Base-by-base conservation (phyloP, 108 stramenopile genomes). In the Pseudonitzschia multiseries region DNA sequence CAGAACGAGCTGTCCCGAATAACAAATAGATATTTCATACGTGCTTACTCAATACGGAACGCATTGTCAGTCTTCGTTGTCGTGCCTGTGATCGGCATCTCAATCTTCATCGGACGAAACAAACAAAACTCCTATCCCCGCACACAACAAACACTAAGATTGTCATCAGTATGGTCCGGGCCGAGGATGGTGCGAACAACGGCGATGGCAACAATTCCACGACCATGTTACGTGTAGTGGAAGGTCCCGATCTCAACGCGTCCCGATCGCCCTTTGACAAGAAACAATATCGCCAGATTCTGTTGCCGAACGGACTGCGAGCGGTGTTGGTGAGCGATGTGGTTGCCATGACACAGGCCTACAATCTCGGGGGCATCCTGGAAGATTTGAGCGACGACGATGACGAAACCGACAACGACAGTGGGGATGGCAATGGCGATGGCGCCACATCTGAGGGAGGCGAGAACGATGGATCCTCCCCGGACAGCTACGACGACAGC, bases 221-320 rank as follows among this genome's bases (percentile, higher is more conserved):
- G n/a, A n/a, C n/a, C n/a, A n/a, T 12, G 9, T 22, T 56, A 10
- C 24, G 1, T n/a, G 54, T 56, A 10, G 26, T 56, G 10, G 54
- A 56, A 56, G 79, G 79, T 41, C 79, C 79, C 31, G 79, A 79
- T 52, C 64, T 79, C 61, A 74, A 79, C 40, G 15, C 64, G 17
- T 66, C 79, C 21, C 76, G 72, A 51, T 66, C 57, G 4, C 69
- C 79, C 29, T 68, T 86, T 59, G 95, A 96, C 72, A 83, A 83
- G 57, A 96, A 93, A 66, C 61, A 80, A 0, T 93, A 93, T 71
- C 85, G 92, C n/a, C 90, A 93, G 70, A 89, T 94, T 67, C 74
- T 89, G n/a, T 62, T 89, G 17, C 78, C 82, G 17, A 96, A 96
- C 79, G 95, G 95, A 28, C 69, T 96, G 29, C 79, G 90, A 36